Conservation (phyloP, 192 early-diverging fungal genomes). For the Backusella westeae region DNA sequence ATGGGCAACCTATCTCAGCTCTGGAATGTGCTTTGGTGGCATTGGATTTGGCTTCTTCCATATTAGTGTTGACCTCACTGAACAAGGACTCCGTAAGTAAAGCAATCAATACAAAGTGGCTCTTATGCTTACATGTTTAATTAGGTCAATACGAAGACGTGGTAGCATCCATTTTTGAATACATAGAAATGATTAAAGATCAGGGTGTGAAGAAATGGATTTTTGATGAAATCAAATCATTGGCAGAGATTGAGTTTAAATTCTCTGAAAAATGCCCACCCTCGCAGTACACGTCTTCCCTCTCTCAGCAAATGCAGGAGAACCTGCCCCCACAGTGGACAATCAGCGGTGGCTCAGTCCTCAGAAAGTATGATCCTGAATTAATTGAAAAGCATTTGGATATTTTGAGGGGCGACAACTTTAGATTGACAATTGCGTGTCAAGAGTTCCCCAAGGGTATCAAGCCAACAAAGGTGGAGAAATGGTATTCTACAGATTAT, state of each 20-base stretch:
- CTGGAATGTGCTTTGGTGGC: constrained; percentile 40
- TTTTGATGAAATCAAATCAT: constrained; percentile 69
- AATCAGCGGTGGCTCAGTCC: constrained; percentile 59
- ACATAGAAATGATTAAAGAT: constrained; percentile 76
- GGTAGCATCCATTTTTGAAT: constrained; percentile 81
- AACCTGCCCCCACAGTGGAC: constrained; percentile 62
- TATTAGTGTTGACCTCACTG: constrained; percentile 74
- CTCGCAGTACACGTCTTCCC: constrained; percentile 53
- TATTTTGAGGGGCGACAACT: constrained; percentile 60
- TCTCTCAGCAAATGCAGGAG: constrained; percentile 76
- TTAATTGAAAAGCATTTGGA: constrained; percentile 61
- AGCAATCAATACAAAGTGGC: constrained; percentile 50
- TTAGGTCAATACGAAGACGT: constrained; percentile 69
- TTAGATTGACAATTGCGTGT: constrained; percentile 49
- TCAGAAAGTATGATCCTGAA: constrained; percentile 61
- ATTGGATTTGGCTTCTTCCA: constrained; percentile 70
- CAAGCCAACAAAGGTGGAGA: constrained; percentile 55
- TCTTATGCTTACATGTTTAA: constrained; percentile 45
- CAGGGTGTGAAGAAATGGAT: constrained; percentile 74
- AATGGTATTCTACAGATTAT: constrained; percentile 83
- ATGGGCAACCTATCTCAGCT: constrained; percentile 73
- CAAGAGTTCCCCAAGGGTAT: constrained; percentile 43
- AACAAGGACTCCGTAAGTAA: constrained; percentile 66
- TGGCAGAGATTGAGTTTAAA: constrained; percentile 51
- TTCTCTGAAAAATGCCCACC: constrained; percentile 72